Evolutionary conservation across 768 basidiomycete species (phyloP).

Genomic region (Lactifluus subvellereus): DNA sequence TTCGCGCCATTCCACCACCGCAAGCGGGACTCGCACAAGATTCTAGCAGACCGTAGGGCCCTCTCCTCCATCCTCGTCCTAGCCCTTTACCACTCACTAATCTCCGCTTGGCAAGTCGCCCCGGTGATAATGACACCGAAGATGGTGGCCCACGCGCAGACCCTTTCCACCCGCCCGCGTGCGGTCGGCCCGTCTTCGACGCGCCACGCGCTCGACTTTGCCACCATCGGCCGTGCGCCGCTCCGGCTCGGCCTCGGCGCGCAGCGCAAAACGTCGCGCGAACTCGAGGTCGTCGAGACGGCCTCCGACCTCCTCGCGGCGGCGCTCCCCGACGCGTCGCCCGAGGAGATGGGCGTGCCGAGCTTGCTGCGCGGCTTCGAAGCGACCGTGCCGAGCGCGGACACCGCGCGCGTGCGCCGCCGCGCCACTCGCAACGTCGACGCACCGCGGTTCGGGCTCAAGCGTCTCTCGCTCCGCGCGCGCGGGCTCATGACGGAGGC

Average conservation of each 20-base stretch:
- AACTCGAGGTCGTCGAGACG: conserved; percentile 79
- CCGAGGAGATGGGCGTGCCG: conserved; percentile 69
- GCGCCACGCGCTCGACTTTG: conserved; percentile 55
- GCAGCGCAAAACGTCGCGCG: conserved; percentile 71
- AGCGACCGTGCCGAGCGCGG: conserved; percentile 89
- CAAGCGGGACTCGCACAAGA: conserved; percentile 64
- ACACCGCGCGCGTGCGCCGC: conserved; percentile 67
- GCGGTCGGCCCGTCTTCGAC: conserved; percentile 31
- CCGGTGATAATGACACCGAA: conserved; percentile 87
- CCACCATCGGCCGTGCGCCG: conserved; percentile 74
- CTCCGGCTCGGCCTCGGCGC: conserved; percentile 58
- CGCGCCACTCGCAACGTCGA: conserved; percentile 78
- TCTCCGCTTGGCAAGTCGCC: conserved; percentile 48
- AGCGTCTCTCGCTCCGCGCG: conserved; percentile 71
- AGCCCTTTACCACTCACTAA: not conserved
- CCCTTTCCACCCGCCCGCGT: conserved; percentile 50
- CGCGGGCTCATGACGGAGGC: conserved; percentile 60
- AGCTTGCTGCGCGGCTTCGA: conserved; percentile 88
- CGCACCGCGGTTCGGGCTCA: conserved; percentile 68
- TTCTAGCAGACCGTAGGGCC: conserved; percentile 67
- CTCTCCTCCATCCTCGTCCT: conserved; percentile 9
- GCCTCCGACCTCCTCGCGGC: conserved; percentile 67
- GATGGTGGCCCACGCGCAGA: conserved; percentile 67
- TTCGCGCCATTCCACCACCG: conserved; percentile 59
- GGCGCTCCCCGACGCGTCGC: conserved; percentile 68